These are phyloP conservation scores for Phtheirospermum japonicum DNA, from an alignment of 257 asterid species.

Conservation along the genomic window DNA sequence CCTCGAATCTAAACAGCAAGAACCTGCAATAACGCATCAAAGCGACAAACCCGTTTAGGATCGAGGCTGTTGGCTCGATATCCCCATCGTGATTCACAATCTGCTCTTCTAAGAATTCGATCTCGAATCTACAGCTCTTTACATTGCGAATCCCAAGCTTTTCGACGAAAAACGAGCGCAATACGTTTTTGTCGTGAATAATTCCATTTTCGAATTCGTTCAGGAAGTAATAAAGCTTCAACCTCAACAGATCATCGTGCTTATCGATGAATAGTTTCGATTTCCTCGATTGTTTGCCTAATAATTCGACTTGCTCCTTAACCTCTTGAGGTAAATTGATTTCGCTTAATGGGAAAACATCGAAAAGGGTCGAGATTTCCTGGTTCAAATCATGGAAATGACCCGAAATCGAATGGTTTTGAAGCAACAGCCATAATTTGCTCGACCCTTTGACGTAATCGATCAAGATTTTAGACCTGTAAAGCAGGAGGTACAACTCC, in stretches of 20 bases:
- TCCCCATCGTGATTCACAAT: slow-evolving; percentile 29
- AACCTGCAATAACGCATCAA: slow-evolving; percentile 70
- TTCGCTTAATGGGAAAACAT: slow-evolving; percentile 65
- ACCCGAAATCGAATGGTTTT: slow-evolving; percentile 66
- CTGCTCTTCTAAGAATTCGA: slow-evolving; percentile 12
- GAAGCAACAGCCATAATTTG: slow-evolving; percentile 87
- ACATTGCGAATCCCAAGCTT: background rate
- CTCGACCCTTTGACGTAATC: slow-evolving; percentile 70
- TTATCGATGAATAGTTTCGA: background rate
- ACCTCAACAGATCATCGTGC: slow-evolving; percentile 1
- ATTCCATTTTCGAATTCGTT: background rate
- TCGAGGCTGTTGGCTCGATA: slow-evolving; percentile 65
- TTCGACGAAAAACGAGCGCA: background rate
- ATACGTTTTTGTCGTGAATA: background rate
- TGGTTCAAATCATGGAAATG: slow-evolving; percentile 83
- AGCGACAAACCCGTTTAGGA: slow-evolving; percentile 74
- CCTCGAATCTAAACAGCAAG: slow-evolving; percentile 76
- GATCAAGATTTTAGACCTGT: slow-evolving; percentile 77
- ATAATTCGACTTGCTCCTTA: slow-evolving; percentile 63
- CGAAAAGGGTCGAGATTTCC: slow-evolving; percentile 84
- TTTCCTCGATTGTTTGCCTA: slow-evolving; percentile 43
- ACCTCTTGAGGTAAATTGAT: slow-evolving; percentile 56
- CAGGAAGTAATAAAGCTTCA: background rate
- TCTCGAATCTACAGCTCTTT: background rate
- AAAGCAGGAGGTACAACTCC: slow-evolving; percentile 88